These are phyloP conservation scores for Venturiaceae sp. DNA, from an alignment of 2,329 filamentous ascomycete species.

Conservation along the genomic window DNA sequence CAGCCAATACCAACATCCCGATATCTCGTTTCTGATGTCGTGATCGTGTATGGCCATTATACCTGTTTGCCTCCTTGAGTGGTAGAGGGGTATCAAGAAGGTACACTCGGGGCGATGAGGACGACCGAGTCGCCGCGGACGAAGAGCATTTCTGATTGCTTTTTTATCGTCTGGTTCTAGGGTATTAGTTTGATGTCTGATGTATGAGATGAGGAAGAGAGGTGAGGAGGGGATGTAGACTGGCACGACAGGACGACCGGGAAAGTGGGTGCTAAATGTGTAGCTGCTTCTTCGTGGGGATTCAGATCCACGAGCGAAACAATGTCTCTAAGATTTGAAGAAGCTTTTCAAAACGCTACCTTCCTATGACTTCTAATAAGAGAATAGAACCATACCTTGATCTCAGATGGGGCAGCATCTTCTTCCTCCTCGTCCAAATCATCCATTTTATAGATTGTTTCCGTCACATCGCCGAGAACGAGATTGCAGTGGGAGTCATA, in stretches of 20 bases:
- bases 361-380: background rate
- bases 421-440: constrained; percentile 74
- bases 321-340: too few species aligned
- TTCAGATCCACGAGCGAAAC: too few species aligned
- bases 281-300: too few species aligned
- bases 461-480: constrained; percentile 90
- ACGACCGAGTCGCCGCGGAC: constrained; percentile 69
- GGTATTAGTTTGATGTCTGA: constrained; percentile 1
- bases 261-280: too few species aligned
- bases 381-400: background rate
- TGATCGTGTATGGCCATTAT: background rate
- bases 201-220: background rate
- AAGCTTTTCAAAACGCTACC: too few species aligned
- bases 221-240: too few species aligned
- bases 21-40: background rate
- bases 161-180: constrained; percentile 66
- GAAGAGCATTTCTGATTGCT: constrained; percentile 98
- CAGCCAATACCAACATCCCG: background rate
- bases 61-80: background rate
- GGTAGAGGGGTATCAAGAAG: background rate
- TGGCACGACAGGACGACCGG: too few species aligned
- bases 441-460: constrained; percentile 90
- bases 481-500: constrained; percentile 99
- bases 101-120: constrained; percentile 30
- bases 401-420: background rate